Evolutionary conservation across 2,329 filamentous ascomycete genomes (phyloP).

Genomic region (Colletotrichum theobromicola): DNA sequence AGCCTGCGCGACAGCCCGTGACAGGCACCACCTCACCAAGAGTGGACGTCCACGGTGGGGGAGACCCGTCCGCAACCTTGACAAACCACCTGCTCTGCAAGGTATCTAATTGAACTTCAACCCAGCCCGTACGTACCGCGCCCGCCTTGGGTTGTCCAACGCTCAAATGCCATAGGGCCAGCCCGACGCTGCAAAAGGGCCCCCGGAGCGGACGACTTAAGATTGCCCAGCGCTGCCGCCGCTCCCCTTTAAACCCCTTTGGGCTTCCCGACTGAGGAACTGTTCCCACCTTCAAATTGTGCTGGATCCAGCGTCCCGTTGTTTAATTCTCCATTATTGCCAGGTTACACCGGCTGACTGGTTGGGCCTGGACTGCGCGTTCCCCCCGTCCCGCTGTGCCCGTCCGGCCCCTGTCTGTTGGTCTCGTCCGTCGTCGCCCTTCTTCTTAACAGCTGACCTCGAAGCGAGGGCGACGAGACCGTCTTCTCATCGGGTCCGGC

Average conservation of each 20-base stretch:
- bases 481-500: neutral
- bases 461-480: neutral
- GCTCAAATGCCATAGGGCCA: neutral
- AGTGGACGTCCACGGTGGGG: neutral
- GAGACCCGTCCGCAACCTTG: neutral
- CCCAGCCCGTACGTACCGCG: neutral
- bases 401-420: neutral
- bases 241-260: neutral
- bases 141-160: neutral
- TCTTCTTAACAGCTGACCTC: neutral
- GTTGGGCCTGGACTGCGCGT: neutral
- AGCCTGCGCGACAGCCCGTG: neutral
- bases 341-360: constrained; percentile 16
- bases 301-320: constrained; percentile 11
- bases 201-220: neutral
- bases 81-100: neutral
- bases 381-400: neutral
- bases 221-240: neutral
- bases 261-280: neutral
- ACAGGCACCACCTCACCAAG: neutral
- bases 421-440: neutral
- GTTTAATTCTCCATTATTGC: constrained; percentile 5
- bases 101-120: neutral
- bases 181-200: neutral
- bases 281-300: neutral